These are phyloP conservation scores for Fistulinella cinereoalba DNA, from an alignment of 1,284 basidiomycete genomes.

Conservation along the genomic window DNA sequence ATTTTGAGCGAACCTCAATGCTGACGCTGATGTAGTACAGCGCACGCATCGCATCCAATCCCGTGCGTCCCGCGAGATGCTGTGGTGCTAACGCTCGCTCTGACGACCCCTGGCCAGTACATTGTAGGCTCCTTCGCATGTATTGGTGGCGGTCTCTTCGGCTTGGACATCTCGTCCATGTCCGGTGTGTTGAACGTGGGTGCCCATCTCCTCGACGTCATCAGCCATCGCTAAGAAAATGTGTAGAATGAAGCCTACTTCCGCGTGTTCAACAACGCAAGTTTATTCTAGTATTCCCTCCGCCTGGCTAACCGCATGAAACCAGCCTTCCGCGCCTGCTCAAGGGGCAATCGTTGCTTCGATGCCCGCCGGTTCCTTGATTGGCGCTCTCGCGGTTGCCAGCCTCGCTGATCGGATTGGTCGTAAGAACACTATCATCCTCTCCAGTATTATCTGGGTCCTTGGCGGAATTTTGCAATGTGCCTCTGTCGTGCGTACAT, in stretches of 20 bases:
- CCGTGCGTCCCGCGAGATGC: conserved; percentile 34
- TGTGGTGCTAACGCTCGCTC: background rate
- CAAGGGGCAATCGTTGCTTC: conserved; percentile 77
- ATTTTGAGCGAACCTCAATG: background rate
- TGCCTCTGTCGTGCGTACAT: conserved; percentile 20
- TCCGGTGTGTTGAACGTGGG: conserved; percentile 69
- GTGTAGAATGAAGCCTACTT: conserved; percentile 58
- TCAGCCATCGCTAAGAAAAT: conserved; percentile 1
- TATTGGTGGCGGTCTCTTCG: conserved; percentile 76
- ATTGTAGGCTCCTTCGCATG: conserved; percentile 76
- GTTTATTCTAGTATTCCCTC: too few species aligned
- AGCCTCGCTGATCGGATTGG: conserved; percentile 64
- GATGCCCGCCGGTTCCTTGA: conserved; percentile 71
- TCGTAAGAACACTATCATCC: conserved; percentile 61
- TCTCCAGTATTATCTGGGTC: conserved; percentile 68
- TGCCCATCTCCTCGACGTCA: background rate
- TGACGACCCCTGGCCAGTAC: conserved; percentile 40
- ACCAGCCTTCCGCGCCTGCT: conserved; percentile 48
- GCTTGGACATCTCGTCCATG: conserved; percentile 80
- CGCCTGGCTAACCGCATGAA: conserved; percentile 1
- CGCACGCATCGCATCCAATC: conserved; percentile 48
- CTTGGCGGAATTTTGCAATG: conserved; percentile 58
- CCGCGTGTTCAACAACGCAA: conserved; percentile 46
- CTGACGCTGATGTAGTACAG: conserved; percentile 39
- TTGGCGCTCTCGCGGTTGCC: conserved; percentile 60